Percentiles rank a stretch among this genome's conserved stretches.
phyloP scores from a whole-genome alignment of 495 filamentous ascomycete genomes.

The Copromyces sp. region DNA sequence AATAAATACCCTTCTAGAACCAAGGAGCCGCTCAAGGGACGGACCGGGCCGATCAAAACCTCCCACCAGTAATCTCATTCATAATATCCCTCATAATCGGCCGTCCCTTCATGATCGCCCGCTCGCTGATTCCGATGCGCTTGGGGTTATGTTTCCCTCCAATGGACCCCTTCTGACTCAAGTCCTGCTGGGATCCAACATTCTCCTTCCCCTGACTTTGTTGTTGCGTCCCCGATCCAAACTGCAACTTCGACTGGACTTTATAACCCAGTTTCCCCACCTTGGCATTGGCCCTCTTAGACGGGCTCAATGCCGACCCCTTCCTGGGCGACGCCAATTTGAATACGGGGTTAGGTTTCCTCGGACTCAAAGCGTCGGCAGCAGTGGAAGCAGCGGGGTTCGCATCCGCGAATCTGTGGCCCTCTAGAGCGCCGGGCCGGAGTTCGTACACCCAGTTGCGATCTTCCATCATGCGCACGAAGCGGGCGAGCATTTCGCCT shows the following conservation, averaged over 20 bases:
- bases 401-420: constrained; percentile 52
- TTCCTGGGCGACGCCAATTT: neutral
- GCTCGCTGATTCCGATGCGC: constrained; percentile 19
- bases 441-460: constrained; percentile 69
- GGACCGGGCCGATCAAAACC: constrained; percentile 2
- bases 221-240: neutral
- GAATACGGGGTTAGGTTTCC: neutral
- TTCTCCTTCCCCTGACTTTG: constrained; percentile 2
- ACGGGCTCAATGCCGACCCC: neutral
- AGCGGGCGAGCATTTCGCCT: constrained; percentile 57
- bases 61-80: constrained; percentile 35
- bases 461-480: constrained; percentile 65
- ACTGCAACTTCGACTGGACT: neutral
- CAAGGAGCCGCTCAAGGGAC: too few species aligned
- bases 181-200: neutral
- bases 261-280: neutral
- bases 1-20: neutral
- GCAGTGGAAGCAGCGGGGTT: constrained; percentile 20
- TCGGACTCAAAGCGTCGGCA: neutral
- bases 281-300: neutral
- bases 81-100: constrained; percentile 38
- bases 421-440: constrained; percentile 47
- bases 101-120: constrained; percentile 29
- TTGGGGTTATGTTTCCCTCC: neutral
- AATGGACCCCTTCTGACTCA: neutral